Evolutionary conservation across 108 stramenopile species (phyloP).

Genomic region (Craspedostauros australis): DNA sequence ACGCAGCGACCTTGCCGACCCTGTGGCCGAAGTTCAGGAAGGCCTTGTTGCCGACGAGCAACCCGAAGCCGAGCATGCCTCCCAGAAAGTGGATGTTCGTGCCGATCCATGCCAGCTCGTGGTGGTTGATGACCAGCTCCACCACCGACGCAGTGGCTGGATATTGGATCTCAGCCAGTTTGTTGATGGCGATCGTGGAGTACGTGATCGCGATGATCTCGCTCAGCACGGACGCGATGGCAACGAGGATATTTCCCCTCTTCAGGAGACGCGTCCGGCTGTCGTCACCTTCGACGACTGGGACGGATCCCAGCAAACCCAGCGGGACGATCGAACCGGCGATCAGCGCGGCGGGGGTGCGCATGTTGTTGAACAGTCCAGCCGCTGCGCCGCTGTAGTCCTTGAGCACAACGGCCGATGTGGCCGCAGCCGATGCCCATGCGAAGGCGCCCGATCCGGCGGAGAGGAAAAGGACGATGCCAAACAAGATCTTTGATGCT

Average conservation of each 20-base stretch:
- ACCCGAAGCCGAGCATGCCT: slow-evolving; percentile 15
- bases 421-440: no score
- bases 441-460: no score
- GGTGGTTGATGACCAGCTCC: slow-evolving; percentile 6
- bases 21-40: background rate
- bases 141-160: slow-evolving; percentile 3
- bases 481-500: no score
- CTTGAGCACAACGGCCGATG: slow-evolving; percentile 5
- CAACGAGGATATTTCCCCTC: slow-evolving; percentile 10
- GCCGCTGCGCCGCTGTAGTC: slow-evolving; percentile 12
- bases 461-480: no score
- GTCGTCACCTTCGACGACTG: slow-evolving; percentile 2
- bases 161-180: slow-evolving; percentile 8
- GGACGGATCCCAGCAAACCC: slow-evolving; percentile 11
- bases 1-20: slow-evolving; percentile 1
- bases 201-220: slow-evolving; percentile 15
- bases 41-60: slow-evolving; percentile 9
- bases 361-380: slow-evolving; percentile 17
- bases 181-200: slow-evolving; percentile 22
- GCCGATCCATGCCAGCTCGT: slow-evolving; percentile 17
- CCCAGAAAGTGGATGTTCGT: slow-evolving; percentile 22
- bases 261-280: slow-evolving; percentile 1
- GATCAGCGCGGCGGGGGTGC: slow-evolving; percentile 22
- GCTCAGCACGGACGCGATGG: slow-evolving; percentile 12
- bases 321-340: slow-evolving; percentile 12